Evolutionary conservation across 1,284 basidiomycete genomes (phyloP).

Genomic region (Phlebopus sp.): DNA sequence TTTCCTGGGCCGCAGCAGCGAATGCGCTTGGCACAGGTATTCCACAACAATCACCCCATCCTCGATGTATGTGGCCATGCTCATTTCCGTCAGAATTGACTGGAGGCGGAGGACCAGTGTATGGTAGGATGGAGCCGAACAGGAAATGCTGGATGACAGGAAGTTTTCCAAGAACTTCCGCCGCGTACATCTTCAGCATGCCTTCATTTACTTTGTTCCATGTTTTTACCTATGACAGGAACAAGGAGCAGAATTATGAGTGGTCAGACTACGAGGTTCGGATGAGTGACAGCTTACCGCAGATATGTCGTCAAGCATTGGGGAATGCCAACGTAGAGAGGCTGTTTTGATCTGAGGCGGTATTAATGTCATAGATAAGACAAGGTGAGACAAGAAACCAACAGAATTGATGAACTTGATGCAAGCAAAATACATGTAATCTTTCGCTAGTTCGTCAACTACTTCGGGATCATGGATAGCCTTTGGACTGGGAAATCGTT

Average conservation of each 20-base stretch:
- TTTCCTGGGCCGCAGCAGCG: conserved; percentile 68
- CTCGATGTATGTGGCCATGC: conserved; percentile 50
- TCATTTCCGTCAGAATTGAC: conserved; percentile 37
- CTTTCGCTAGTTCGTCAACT: conserved; percentile 87
- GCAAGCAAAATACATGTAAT: conserved; percentile 98
- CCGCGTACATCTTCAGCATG: conserved; percentile 98
- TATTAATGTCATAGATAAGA: not conserved
- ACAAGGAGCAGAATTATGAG: not conserved
- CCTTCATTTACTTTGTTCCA: conserved; percentile 98
- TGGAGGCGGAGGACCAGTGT: conserved; percentile 56
- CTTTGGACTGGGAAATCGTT: conserved; percentile 89
- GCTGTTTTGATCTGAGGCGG: conserved; percentile 86
- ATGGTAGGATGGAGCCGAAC: conserved; percentile 84
- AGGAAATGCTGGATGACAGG: conserved; percentile 97
- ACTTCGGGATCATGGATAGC: conserved; percentile 91
- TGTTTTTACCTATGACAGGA: conserved; percentile 71
- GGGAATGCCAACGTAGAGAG: conserved; percentile 95
- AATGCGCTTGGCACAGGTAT: conserved; percentile 86
- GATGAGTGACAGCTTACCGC: conserved; percentile 50
- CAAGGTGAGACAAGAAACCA: conserved; percentile 24
- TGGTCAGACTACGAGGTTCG: not conserved
- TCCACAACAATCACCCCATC: conserved; percentile 95
- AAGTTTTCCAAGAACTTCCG: conserved; percentile 93
- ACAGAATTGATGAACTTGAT: conserved; percentile 97
- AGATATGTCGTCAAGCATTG: conserved; percentile 98